Conservation (phyloP, 768 basidiomycete species). For the Cyathus striatus region DNA sequence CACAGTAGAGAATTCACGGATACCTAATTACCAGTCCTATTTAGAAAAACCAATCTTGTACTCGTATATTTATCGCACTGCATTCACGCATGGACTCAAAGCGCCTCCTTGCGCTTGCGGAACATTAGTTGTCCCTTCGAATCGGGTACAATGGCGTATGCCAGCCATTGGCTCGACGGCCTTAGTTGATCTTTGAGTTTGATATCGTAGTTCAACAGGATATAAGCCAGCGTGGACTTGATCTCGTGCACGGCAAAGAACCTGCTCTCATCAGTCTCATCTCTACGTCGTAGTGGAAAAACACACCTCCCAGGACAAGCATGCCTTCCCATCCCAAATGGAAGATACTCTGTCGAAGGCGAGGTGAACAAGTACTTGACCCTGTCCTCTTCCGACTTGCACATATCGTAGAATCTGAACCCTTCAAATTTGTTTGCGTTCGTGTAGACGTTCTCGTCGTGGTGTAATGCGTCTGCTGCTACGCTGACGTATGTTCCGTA, state of each 20-base stretch:
- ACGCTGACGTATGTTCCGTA: not conserved
- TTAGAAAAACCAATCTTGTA: no score
- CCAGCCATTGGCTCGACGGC: conserved; percentile 3
- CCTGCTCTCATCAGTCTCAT: no score
- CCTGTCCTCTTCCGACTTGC: conserved; percentile 1
- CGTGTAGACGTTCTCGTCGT: conserved; percentile 1
- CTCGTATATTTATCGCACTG: no score
- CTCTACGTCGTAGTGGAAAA: no score
- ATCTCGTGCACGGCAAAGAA: conserved; percentile 6
- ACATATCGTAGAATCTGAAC: conserved; percentile 4
- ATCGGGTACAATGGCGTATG: not conserved
- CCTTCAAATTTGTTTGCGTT: not conserved
- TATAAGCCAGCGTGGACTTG: conserved; percentile 7
- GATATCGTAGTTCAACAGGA: conserved; percentile 6
- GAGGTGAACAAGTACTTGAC: conserved; percentile 4
- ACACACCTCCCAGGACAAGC: conserved; percentile 10
- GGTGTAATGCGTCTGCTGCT: not conserved
- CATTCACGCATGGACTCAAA: no score
- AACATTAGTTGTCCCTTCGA: not conserved
- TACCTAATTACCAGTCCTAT: no score
- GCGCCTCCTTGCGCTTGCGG: not conserved
- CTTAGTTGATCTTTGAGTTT: not conserved
- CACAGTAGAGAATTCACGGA: no score
- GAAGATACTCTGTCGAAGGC: conserved; percentile 1
- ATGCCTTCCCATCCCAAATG: conserved; percentile 6